phyloP scores from a whole-genome alignment of 2,329 filamentous ascomycete genomes.

The Paraphoma sp. region DNA sequence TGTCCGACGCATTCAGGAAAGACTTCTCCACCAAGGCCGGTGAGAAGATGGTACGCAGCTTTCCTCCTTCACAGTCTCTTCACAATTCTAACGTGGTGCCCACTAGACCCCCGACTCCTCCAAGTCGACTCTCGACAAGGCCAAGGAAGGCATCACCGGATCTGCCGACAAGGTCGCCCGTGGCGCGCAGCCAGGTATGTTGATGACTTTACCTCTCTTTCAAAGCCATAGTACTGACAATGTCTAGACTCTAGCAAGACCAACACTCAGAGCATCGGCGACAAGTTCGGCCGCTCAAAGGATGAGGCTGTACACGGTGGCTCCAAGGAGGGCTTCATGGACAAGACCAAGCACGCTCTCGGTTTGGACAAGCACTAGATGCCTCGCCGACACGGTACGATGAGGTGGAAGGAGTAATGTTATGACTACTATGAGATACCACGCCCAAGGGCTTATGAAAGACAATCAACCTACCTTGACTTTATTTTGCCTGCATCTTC shows the following conservation, averaged over 20 bases:
- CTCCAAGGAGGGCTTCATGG: constrained; percentile 49
- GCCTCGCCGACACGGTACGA: constrained; percentile 3
- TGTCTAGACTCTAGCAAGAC: constrained; percentile 63
- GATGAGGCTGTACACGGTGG: constrained; percentile 47
- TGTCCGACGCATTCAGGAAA: constrained; percentile 70
- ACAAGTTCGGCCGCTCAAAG: constrained; percentile 50
- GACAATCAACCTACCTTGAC: neutral
- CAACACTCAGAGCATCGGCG: constrained; percentile 55
- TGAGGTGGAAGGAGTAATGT: constrained; percentile 10
- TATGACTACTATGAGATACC: constrained; percentile 24
- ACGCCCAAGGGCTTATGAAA: constrained; percentile 23
- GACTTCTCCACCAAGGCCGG: constrained; percentile 63
- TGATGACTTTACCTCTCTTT: neutral
- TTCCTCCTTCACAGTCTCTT: neutral
- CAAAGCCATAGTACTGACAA: constrained; percentile 47
- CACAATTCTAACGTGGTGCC: neutral
- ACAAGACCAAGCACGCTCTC: constrained; percentile 57
- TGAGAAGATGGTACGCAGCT: constrained; percentile 51
- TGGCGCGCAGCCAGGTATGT: constrained; percentile 31
- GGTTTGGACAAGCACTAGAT: constrained; percentile 52
- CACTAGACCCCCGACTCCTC: constrained; percentile 62
- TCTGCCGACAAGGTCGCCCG: constrained; percentile 61
- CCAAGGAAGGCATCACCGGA: constrained; percentile 64
- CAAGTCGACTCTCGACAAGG: constrained; percentile 67
- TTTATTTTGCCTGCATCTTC: neutral